Base-by-base conservation (phyloP, 352 stramenopile species). In the Paralagenidium karlingii region DNA sequence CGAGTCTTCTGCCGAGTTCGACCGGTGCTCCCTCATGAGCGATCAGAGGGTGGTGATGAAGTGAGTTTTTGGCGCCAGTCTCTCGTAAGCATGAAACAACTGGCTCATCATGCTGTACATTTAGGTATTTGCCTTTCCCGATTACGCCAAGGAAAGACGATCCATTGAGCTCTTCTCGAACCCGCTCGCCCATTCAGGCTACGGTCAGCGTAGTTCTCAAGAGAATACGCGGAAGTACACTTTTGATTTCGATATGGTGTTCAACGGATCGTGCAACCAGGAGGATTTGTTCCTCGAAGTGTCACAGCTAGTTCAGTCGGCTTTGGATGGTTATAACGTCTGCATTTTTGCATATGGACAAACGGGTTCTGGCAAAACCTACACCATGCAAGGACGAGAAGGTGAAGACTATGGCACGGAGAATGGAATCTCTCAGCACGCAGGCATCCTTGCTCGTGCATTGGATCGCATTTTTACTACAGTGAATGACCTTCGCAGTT, bases 171-270 rank as follows among this genome's bases (percentile, higher is more conserved):
- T 91, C 6, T 53, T 67, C 12, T 71, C 73, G 11, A 71, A 68
- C 24, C 52, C 73, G 4, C 69, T 65, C 22, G 63, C 73, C 1
- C 78, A 88, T 28, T 53, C 77, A n/a, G 67, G 75, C 24, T 91
- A 91, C 33, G 74, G 63, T 0, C 73, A 84, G 45, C 27, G 29
- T 3, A 21, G 34, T 12, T 10, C 21, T 30, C 28, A 22, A 30
- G 21, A 24, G 29, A 77, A 62, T 34, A 51, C 73, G 0, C 51
- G 79, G 34, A 92, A 92, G 41, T 88, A 87, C 53, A 71, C 53
- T 29, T 99, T 99, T 51, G 85, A 94, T 34, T 99, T 99, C 52
- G 95, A 99, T 55, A 76, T 95, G 30, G 94, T 99, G 2, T 99
- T 99, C 50, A 68, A 90, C 40, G 88, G 84, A 22, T 66, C 64